These are phyloP conservation scores for Pelargonium myrrhifolium DNA, from an alignment of 441 rosid genomes.

Conservation along the genomic window DNA sequence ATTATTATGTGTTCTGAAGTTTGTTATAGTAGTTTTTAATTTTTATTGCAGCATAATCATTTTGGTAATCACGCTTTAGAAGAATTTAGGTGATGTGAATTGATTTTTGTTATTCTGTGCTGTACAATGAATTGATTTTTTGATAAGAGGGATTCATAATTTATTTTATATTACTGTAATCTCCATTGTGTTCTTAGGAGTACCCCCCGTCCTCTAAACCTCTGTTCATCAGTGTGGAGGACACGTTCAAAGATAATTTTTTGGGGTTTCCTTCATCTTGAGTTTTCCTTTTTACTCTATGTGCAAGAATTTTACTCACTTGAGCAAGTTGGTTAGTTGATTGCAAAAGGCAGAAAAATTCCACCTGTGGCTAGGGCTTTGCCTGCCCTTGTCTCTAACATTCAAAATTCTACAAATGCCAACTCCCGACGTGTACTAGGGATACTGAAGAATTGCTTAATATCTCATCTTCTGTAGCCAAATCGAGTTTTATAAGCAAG, in stretches of 20 bases:
- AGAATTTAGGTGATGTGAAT: not conserved
- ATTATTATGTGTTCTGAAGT: not conserved
- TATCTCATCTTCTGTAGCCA: not conserved
- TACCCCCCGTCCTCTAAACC: too few relatives aligned
- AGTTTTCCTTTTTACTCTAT: not conserved
- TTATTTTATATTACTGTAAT: too few relatives aligned
- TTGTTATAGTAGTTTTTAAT: constrained; percentile 7
- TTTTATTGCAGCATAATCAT: not conserved
- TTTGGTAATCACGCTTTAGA: not conserved
- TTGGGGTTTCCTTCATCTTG: too few relatives aligned
- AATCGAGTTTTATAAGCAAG: not conserved
- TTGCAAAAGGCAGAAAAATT: not conserved
- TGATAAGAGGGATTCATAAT: too few relatives aligned
- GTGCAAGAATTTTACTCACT: not conserved
- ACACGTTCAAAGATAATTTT: too few relatives aligned
- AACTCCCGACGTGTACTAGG: not conserved
- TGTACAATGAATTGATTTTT: too few relatives aligned
- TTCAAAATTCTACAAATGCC: not conserved
- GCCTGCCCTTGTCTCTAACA: not conserved
- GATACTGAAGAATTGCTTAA: not conserved
- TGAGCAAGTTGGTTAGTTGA: not conserved
- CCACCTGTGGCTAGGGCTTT: not conserved
- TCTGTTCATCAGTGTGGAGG: too few relatives aligned
- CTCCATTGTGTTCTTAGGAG: too few relatives aligned
- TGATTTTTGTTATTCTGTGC: not conserved